Base-by-base conservation (phyloP, 2,329 filamentous ascomycete genomes). In the Apiospora phragmitis region DNA sequence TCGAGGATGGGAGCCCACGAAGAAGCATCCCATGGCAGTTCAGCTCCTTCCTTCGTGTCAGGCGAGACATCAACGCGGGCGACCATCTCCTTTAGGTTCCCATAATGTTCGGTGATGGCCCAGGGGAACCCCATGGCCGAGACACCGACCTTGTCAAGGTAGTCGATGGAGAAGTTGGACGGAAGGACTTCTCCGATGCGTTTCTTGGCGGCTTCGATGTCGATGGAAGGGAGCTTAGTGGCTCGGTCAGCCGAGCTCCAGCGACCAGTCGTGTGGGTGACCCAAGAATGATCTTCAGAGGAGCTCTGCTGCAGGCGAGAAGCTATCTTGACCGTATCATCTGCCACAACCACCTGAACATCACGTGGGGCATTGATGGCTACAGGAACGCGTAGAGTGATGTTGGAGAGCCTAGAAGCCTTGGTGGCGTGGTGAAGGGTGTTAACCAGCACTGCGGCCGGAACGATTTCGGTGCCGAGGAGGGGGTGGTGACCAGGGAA, bases 1-100 rank as follows among this genome's bases (percentile, higher is more conserved):
- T 84, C 83, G 3, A 84, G 73, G 16, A 83, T 76, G 0, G 83
- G 79, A 6, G 82, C 81, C 81, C 80, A 83, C 3, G 80, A 82
- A 0, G 70, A 55, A 1, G 67, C 11, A 26, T 71, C 51, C 70
- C 67, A 71, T 16, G 35, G 41, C 3, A 68, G 26, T 29, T 65
- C 29, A 1, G 65, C 21, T 11, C 32, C 59, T 12, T n/a, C 35
- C 26, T 29, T 24, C 26, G 66, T 69, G 3, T 75, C 72, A 0
- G 80, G 80, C 41, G 74, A 75, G 51, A 79, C 76, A 66, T 84
- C 82, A 24, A 85, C 80, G 16, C 75, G 75, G 5, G 80, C 81
- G 16, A 85, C 74, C 81, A 84, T 84, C 69, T 84, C 81, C 9
- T 78, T 76, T 3, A 73, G 66, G 59, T 81, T 80, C 1, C 80